Conservation (phyloP, 495 filamentous ascomycete genomes). For the Daldinia bambusicola region DNA sequence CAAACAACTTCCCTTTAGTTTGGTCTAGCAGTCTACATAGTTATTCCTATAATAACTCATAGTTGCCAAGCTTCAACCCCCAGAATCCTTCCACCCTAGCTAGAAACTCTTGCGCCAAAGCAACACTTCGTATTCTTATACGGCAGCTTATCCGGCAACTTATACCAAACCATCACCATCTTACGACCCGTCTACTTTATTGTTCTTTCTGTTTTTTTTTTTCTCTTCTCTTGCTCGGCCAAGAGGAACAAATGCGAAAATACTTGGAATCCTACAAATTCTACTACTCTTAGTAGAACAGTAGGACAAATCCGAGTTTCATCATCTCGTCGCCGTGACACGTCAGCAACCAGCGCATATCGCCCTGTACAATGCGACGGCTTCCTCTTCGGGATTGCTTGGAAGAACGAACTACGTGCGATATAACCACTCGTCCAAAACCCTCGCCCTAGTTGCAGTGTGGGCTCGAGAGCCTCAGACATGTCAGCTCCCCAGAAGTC, state of each 20-base stretch:
- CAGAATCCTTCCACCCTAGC: background rate
- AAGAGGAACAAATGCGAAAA: constrained; percentile 16
- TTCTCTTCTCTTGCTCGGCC: background rate
- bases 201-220: background rate
- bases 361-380: constrained; percentile 45
- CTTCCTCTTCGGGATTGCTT: constrained; percentile 23
- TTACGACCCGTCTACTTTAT: constrained; percentile 2
- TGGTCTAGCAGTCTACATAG: background rate
- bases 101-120: constrained; percentile 6
- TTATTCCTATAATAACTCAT: background rate
- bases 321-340: constrained; percentile 35
- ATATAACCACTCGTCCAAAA: constrained; percentile 22
- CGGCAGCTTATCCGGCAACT: constrained; percentile 1
- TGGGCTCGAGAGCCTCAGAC: constrained; percentile 31
- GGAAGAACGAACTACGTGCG: constrained; percentile 29
- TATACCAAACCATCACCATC: background rate
- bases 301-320: constrained; percentile 14
- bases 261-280: background rate
- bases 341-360: constrained; percentile 33
- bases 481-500: constrained; percentile 56
- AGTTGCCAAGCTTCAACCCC: constrained; percentile 15
- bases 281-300: constrained; percentile 9
- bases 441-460: constrained; percentile 7
- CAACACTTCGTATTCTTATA: background rate
- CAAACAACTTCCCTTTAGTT: constrained; percentile 6